phyloP scores from a whole-genome alignment of 2,329 filamentous ascomycete genomes.

The Dactylellina parvicollis region DNA sequence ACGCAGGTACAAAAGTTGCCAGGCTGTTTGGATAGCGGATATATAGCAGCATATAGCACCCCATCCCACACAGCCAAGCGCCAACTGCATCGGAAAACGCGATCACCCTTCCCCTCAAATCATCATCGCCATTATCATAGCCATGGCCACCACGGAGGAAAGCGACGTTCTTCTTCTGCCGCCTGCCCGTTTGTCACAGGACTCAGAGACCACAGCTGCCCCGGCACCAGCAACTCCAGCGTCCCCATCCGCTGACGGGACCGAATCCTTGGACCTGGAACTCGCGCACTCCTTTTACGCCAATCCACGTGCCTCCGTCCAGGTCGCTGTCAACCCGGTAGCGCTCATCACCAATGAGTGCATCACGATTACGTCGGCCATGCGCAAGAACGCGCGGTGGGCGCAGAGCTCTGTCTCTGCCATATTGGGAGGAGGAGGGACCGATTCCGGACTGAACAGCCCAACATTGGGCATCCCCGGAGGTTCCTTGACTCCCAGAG shows the following conservation, averaged over 20 bases:
- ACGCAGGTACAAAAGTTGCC: constrained; percentile 21
- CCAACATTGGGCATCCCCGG: constrained; percentile 53
- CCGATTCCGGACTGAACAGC: constrained; percentile 59
- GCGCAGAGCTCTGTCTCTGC: constrained; percentile 95
- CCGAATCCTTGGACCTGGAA: constrained; percentile 34
- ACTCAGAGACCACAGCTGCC: constrained; percentile 35
- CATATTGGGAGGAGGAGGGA: constrained; percentile 79
- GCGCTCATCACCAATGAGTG: constrained; percentile 97
- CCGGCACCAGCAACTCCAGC: constrained; percentile 31
- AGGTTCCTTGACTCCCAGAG: constrained; percentile 37
- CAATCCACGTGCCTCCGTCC: constrained; percentile 50
- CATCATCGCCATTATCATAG: neutral
- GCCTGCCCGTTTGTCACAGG: constrained; percentile 33
- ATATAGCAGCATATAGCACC: constrained; percentile 11
- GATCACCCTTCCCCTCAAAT: neutral
- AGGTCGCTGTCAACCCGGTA: constrained; percentile 85
- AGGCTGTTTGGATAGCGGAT: constrained; percentile 3
- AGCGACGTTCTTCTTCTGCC: constrained; percentile 5
- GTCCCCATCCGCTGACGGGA: constrained; percentile 30
- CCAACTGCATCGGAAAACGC: constrained; percentile 1
- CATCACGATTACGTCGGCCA: constrained; percentile 96
- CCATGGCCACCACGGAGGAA: constrained; percentile 32
- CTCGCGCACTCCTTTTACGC: constrained; percentile 43
- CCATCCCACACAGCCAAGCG: constrained; percentile 2
- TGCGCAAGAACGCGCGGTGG: constrained; percentile 96